Conservation (phyloP, 1,139 yeast genomes). For the Suhomyces maxii region DNA sequence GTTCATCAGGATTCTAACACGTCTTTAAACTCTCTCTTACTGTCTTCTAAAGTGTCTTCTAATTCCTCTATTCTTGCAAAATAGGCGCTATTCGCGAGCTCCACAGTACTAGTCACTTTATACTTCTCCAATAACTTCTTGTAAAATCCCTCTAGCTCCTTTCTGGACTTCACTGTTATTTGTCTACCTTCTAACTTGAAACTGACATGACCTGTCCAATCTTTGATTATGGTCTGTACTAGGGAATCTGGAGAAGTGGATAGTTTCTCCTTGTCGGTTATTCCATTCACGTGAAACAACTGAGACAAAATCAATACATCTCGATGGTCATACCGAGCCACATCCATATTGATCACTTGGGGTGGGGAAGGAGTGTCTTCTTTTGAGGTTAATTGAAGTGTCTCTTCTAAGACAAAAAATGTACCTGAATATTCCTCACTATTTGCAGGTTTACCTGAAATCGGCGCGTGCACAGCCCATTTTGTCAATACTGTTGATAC, state of each 20-base stretch:
- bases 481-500: slow-evolving; percentile 10
- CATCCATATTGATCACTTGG: slow-evolving; percentile 4
- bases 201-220: slow-evolving; percentile 22
- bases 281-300: slow-evolving; percentile 22
- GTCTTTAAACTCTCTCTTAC: slow-evolving; percentile 13
- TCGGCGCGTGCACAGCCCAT: slow-evolving; percentile 9
- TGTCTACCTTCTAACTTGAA: slow-evolving; percentile 15
- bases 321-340: slow-evolving; percentile 16
- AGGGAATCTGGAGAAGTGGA: slow-evolving; percentile 8
- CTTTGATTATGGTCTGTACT: slow-evolving; percentile 15
- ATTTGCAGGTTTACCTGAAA: neutral
- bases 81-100: slow-evolving; percentile 25
- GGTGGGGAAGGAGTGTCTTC: neutral
- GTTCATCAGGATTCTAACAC: slow-evolving; percentile 6
- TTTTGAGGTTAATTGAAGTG: no score
- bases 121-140: slow-evolving; percentile 16
- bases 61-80: slow-evolving; percentile 21
- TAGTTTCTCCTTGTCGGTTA: slow-evolving; percentile 18
- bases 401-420: no score
- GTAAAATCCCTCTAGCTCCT: slow-evolving; percentile 17
- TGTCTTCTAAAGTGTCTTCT: slow-evolving; percentile 16
- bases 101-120: slow-evolving; percentile 21
- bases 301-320: slow-evolving; percentile 26
- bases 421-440: no score
- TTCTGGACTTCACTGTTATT: slow-evolving; percentile 11